Base-by-base conservation (phyloP, 179 eudicot genomes). In the Drosera spatulata region DNA sequence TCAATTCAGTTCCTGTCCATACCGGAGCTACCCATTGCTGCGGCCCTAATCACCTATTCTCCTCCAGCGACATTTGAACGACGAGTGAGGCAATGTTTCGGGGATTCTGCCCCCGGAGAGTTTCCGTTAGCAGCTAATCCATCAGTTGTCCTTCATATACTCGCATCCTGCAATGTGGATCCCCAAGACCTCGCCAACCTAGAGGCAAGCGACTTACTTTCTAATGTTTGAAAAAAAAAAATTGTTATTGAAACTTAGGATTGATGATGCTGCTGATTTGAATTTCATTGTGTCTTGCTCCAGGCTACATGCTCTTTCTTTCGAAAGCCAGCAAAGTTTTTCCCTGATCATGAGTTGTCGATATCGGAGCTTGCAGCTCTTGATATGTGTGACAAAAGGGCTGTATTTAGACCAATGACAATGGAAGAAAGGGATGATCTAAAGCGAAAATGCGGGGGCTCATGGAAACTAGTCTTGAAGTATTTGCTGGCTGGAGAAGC, bases 271-370 rank as follows among this genome's bases (percentile, higher is more conserved):
- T 76, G 82, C 93, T 90, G 86, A 83, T 79, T 78, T 74, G 75
- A 70, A 61, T 72, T 69, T 62, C 15, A 53, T 55, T 55, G 58
- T 69, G 12, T 62, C 71, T 53, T 75, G 39, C 41, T 78, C 70
- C 84, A 91, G 98, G 95, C 86, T 2, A 91, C 98, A 7, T 85
- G 98, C 69, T 79, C 85, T 41, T 91, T 91, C 83, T 88, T 91
- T 61, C 83, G 85, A 75, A 84, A 88, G 58, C 91, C 95, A 41
- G 98, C 96, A 40, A 70, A 84, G 65, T 88, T 85, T 68, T 71
- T 83, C 67, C 98, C 96, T 44, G 96, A 84, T 69, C 50, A 75
- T 64, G 78, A 82, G 69, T 73, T 91, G 64, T 88, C 95, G 2
- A 69, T 91, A 57, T 68, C 89, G 1, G 98, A 91, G 87, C 82